phyloP scores from a whole-genome alignment of 768 basidiomycete species.

The Chalciporus pseudorubinellus region DNA sequence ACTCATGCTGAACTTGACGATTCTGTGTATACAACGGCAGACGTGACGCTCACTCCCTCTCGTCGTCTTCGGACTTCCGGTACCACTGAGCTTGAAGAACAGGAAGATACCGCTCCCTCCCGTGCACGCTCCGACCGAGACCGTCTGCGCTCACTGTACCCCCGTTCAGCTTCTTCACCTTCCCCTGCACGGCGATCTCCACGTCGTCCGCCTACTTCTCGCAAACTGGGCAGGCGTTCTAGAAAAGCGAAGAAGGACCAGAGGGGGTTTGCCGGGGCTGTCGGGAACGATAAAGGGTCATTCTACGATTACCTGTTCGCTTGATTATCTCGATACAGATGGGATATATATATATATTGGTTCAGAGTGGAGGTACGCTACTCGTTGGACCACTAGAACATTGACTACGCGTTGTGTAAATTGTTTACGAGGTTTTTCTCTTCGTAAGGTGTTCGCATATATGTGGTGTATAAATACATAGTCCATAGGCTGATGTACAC shows the following conservation, averaged over 20 bases:
- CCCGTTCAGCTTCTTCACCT: conserved; percentile 50
- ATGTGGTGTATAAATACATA: background rate
- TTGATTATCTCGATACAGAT: conserved; percentile 16
- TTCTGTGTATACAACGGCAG: conserved; percentile 9
- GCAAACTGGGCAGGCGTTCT: conserved; percentile 13
- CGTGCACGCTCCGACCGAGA: conserved; percentile 23
- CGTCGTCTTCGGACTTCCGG: background rate
- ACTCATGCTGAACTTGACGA: conserved; percentile 20
- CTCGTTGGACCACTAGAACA: background rate
- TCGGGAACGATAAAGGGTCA: conserved; percentile 17
- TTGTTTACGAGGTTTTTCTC: background rate
- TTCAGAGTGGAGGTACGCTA: too few species aligned
- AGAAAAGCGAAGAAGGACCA: conserved; percentile 17
- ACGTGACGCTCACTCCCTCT: conserved; percentile 7
- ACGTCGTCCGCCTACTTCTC: conserved; percentile 19
- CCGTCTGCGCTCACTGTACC: conserved; percentile 30
- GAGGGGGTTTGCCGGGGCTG: conserved; percentile 14
- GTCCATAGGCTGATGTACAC: background rate
- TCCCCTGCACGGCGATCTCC: conserved; percentile 46
- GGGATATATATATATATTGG: background rate
- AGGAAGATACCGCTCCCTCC: conserved; percentile 5
- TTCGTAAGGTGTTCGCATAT: background rate
- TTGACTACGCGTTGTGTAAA: background rate
- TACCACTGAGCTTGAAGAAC: background rate
- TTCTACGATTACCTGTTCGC: conserved; percentile 49